Percentiles rank a stretch among this genome's conserved stretches.
phyloP scores from a whole-genome alignment of 352 stramenopile genomes.

The Peronosclerospora sorghi region DNA sequence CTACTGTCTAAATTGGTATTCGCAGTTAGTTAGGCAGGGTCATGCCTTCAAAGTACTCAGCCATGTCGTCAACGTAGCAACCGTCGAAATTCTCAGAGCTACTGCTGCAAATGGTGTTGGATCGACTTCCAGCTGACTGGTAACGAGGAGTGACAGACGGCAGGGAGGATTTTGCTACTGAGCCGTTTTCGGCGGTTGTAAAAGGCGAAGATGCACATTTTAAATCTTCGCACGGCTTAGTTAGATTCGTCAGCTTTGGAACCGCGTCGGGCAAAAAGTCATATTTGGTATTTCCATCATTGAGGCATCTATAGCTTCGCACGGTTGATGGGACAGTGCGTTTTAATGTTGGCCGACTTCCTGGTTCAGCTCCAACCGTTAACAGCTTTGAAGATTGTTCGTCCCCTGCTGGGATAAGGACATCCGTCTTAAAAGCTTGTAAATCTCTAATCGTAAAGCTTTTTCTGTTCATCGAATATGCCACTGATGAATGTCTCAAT shows the following conservation, averaged over 20 bases:
- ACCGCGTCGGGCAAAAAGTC: constrained; percentile 13
- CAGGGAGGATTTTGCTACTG: not conserved
- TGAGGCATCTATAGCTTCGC: constrained; percentile 4
- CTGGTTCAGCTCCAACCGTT: constrained; percentile 15
- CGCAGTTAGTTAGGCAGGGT: constrained; percentile 38
- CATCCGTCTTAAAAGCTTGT: constrained; percentile 4
- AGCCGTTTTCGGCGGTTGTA: not conserved
- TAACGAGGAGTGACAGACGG: not conserved
- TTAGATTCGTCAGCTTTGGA: constrained; percentile 8
- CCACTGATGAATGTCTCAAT: constrained; percentile 9
- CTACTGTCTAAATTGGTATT: too few relatives aligned
- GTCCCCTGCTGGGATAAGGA: not conserved
- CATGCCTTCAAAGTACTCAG: constrained; percentile 67
- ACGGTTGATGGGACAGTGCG: constrained; percentile 2
- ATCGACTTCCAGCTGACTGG: not conserved
- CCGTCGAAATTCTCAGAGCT: constrained; percentile 26
- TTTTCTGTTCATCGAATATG: constrained; percentile 8
- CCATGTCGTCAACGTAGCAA: constrained; percentile 56
- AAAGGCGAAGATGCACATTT: constrained; percentile 1
- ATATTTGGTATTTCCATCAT: constrained; percentile 5
- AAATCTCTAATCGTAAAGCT: constrained; percentile 5
- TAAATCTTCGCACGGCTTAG: constrained; percentile 3
- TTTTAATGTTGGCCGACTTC: constrained; percentile 7
- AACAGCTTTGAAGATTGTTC: constrained; percentile 13
- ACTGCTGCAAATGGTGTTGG: constrained; percentile 15